phyloP scores from a whole-genome alignment of 1,139 yeast species.

The Pichia cactophila region DNA sequence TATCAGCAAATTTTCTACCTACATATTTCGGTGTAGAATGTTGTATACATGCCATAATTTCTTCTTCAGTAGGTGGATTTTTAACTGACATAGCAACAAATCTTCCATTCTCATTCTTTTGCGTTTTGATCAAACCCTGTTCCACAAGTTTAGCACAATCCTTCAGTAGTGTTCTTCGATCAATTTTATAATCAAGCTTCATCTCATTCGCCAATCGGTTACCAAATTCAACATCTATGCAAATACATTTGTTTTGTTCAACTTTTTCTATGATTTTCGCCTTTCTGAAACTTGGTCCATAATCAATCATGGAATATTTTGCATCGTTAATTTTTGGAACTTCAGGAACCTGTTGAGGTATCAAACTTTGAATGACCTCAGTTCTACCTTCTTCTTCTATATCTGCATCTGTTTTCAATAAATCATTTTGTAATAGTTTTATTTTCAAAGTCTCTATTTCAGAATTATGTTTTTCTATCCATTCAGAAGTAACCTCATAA shows the following conservation, averaged over 20 bases:
- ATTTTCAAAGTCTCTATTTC: not conserved
- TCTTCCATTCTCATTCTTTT: conserved; percentile 5
- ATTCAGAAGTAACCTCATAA: not conserved
- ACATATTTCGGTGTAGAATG: not conserved
- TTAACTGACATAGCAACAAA: conserved; percentile 12
- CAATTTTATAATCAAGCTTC: conserved; percentile 35
- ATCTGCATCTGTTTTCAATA: not conserved
- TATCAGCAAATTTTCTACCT: conserved; percentile 9
- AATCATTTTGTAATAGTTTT: not conserved
- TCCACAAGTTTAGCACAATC: conserved; percentile 31
- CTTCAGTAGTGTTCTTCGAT: conserved; percentile 40
- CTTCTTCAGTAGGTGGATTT: conserved; percentile 16
- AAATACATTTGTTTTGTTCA: conserved; percentile 37
- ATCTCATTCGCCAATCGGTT: conserved; percentile 33
- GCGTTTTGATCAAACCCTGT: conserved; percentile 19
- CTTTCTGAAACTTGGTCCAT: conserved; percentile 33
- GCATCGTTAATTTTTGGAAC: not conserved
- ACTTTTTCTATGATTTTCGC: conserved; percentile 32
- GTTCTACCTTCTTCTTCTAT: not conserved
- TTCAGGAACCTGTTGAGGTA: not conserved
- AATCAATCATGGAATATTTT: conserved; percentile 1
- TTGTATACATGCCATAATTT: conserved; percentile 2
- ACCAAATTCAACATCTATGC: conserved; percentile 33
- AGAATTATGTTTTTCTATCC: not conserved
- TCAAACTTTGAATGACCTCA: not conserved